Percentiles rank a stretch among this genome's conserved stretches.
Evolutionary conservation across 257 asterid species (phyloP).

Genomic region (Gentiana dahurica): DNA sequence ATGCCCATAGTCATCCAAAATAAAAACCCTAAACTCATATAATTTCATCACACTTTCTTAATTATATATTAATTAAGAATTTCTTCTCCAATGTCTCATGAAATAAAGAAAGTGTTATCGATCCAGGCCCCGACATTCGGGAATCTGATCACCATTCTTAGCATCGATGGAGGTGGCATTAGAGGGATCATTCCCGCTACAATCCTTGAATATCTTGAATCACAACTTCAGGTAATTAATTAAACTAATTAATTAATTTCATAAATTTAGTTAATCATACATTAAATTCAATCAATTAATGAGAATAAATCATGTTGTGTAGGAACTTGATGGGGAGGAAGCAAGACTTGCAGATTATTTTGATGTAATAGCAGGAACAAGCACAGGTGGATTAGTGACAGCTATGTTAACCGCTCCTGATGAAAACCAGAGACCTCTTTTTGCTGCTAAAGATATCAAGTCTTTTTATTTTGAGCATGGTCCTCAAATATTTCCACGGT

Average conservation of each 20-base stretch:
- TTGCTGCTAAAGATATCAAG: slow-evolving; percentile 38
- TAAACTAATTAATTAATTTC: neutral
- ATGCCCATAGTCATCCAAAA: too few relatives aligned
- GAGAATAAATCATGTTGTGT: neutral
- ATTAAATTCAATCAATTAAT: too few relatives aligned
- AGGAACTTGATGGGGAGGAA: slow-evolving; percentile 45
- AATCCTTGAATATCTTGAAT: slow-evolving; percentile 33
- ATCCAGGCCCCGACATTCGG: slow-evolving; percentile 33
- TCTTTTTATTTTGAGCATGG: slow-evolving; percentile 27
- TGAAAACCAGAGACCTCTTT: slow-evolving; percentile 29
- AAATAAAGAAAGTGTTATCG: slow-evolving; percentile 11
- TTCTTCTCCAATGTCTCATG: too few relatives aligned
- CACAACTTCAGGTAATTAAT: slow-evolving; percentile 30
- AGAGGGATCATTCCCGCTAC: slow-evolving; percentile 44
- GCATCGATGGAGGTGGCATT: slow-evolving; percentile 55
- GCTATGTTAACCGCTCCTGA: slow-evolving; percentile 49
- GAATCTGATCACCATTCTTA: slow-evolving; percentile 29
- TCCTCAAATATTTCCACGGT: slow-evolving; percentile 33
- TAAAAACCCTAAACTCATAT: too few relatives aligned
- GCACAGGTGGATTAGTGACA: slow-evolving; percentile 47
- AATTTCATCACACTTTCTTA: too few relatives aligned
- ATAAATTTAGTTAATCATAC: too few relatives aligned
- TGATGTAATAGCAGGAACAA: slow-evolving; percentile 52
- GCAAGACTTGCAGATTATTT: slow-evolving; percentile 53
- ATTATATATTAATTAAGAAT: too few relatives aligned